Evolutionary conservation across 2,329 filamentous ascomycete species (phyloP), one percentile per base, ranked within the genome.

Genomic region (Aspergillus thermomutatus): DNA sequence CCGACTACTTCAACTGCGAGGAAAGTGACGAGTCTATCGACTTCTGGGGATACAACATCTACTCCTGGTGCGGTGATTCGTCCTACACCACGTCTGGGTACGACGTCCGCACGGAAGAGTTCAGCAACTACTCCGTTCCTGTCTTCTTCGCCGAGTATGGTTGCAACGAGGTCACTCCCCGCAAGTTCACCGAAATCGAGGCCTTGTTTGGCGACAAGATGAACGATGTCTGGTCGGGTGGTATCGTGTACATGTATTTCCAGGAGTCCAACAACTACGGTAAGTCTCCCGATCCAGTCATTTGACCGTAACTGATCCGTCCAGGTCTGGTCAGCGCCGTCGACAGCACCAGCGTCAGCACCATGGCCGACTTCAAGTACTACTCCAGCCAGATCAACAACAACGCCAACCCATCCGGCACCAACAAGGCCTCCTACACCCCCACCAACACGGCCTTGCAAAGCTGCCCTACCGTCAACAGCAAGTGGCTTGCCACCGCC

Each of bases 1-100:
- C 91, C 62, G 80, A 91, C 72, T 97, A 95, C 83, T 96, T 97
- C 82, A 92, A 96, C 83, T 97, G 93, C 72, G 90, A 91, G 47
- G 56, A 62, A 58, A 75, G 84, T 59, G 79, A 81, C n/a, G 75
- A 77, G 67, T 75, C 89, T 60, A 95, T 97, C 63, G 94, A 97
- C 76, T 97, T 94, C 82, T 97, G 91, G 91, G 93, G 93, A 57
- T 97, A 97, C 87, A 97, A 97, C 82, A 95, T 97, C 79, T 97
- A 97, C 84, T 95, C 91, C 46, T 97, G 93, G 93, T 97, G 93
- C 74, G 93, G 92, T 64, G 75, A 92, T 68, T 95, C 89, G 71
- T 86, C 80, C 66, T 93, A 89, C 79, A 72, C 81, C 34, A 73
- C 82, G 60, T 96, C 93, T 1, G 90, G 91, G 52, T 97, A 91